These are phyloP conservation scores for Hirsutella minnesotensis DNA, from an alignment of 2,329 filamentous ascomycete genomes.

Conservation along the genomic window DNA sequence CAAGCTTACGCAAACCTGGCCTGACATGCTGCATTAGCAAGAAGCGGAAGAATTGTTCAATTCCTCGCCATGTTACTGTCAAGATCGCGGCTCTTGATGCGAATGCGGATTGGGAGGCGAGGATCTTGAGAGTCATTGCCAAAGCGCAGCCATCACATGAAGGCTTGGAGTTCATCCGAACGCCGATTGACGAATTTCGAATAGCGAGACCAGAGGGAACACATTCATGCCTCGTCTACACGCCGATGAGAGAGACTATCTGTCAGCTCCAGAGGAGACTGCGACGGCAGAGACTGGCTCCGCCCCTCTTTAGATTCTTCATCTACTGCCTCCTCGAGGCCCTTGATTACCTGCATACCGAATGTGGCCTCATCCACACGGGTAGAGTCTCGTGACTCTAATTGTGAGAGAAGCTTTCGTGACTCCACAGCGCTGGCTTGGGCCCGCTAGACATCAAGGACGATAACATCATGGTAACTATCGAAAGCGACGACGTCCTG, in stretches of 20 bases:
- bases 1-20: no score
- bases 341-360: constrained; percentile 10
- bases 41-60: not conserved
- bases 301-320: constrained; percentile 8
- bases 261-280: constrained; percentile 7
- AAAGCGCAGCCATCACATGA: constrained; percentile 8
- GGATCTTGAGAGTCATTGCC: constrained; percentile 4
- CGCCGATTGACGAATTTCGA: constrained; percentile 7
- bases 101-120: constrained; percentile 6
- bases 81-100: constrained; percentile 10
- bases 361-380: constrained; percentile 11
- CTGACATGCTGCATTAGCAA: not conserved
- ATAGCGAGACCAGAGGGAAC: constrained; percentile 6
- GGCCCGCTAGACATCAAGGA: constrained; percentile 9
- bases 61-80: constrained; percentile 6
- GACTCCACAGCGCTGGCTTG: no score
- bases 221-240: constrained; percentile 11
- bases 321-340: constrained; percentile 9
- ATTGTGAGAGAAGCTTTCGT: not conserved
- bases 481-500: constrained; percentile 8
- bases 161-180: constrained; percentile 5
- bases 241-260: constrained; percentile 11
- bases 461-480: constrained; percentile 12
- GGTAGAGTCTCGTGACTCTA: constrained; percentile 2
- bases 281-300: constrained; percentile 2